A percentile compares a stretch with the other conserved stretches of the same genome.
Evolutionary conservation across 345 rosid genomes (phyloP).

Genomic region (Eucalyptus pauciflora): DNA sequence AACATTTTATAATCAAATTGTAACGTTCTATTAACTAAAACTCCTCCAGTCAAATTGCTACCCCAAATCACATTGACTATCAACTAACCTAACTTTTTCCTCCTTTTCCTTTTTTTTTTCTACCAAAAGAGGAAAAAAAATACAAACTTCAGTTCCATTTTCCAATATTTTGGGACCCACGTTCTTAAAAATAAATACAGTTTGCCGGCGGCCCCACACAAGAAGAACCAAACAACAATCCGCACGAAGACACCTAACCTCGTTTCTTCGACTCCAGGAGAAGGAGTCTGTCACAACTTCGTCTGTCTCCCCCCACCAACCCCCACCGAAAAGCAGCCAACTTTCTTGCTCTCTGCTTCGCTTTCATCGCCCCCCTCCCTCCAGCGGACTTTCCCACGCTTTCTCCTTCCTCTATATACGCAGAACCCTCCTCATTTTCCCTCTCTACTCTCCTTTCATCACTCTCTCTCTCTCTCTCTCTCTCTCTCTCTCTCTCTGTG

Average conservation of each 20-base stretch:
- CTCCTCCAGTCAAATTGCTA: neutral
- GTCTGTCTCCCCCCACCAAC: neutral
- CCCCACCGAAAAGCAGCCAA: neutral
- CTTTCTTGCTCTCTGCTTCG: neutral
- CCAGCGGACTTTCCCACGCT: conserved; percentile 5
- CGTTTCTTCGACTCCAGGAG: neutral
- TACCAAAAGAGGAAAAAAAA: no score
- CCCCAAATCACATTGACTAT: neutral
- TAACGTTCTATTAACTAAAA: neutral
- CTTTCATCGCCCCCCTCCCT: neutral
- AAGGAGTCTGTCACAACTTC: neutral
- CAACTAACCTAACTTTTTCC: neutral
- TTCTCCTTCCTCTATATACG: neutral
- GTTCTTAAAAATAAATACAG: neutral
- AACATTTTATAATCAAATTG: neutral
- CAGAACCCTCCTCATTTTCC: neutral
- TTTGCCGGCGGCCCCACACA: neutral
- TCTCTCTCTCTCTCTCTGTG: accelerated
- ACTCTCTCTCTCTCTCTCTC: accelerated
- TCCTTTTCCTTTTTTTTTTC: neutral
- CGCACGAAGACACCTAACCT: neutral
- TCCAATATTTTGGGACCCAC: neutral
- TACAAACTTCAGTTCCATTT: neutral
- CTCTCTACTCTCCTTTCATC: neutral
- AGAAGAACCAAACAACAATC: neutral